Base-by-base conservation (phyloP, 805 yeast species). In the Metschnikowia sp. region DNA sequence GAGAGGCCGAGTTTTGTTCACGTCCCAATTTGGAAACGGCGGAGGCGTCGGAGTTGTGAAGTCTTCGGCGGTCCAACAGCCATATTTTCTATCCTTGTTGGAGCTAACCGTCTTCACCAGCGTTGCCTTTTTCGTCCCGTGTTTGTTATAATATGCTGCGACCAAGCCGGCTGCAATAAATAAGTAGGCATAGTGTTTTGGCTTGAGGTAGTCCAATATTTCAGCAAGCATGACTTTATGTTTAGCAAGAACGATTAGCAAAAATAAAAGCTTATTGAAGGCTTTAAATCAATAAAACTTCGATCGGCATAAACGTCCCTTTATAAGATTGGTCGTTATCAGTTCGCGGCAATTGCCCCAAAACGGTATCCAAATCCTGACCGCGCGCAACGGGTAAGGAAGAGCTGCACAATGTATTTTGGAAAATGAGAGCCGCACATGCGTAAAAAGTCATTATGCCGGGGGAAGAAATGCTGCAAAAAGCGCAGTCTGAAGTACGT, bases 401-500 rank as follows among this genome's bases (percentile, higher is more conserved):
- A 32, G 13, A 22, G 26, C 26, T 22, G 26, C 26, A 22, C 26
- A 22, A 22, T 22, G 1, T 7, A 22, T 22, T 22, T 22, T 4
- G 26, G 26, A 7, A 22, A 22, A 22, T 22, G 26, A 22, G 7
- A 22, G 26, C 26, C 26, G 26, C 26, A 22, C 7, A 22, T 22
- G 26, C 26, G 26, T 31, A 8, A 31, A 31, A 11, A 36, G 28
- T 4, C 36, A 26, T 33, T 31, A 44, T n/a, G 98, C 98, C 4
- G 98, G 98, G 2, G 97, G 98, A 37, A 91, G 70, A 60, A 88
- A 91, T n/a, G 83, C 83, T 8, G 85, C 88, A 68, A 81, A 91
- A 42, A 91, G 67, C 1, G 80, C 77, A 0, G 91, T 77, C 64
- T 91, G 97, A 3, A 82, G 56, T 6, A 83, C 61, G 19, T 69